phyloP scores from a whole-genome alignment of 2,329 filamentous ascomycete genomes.

The Tolypocladium endophyticum region DNA sequence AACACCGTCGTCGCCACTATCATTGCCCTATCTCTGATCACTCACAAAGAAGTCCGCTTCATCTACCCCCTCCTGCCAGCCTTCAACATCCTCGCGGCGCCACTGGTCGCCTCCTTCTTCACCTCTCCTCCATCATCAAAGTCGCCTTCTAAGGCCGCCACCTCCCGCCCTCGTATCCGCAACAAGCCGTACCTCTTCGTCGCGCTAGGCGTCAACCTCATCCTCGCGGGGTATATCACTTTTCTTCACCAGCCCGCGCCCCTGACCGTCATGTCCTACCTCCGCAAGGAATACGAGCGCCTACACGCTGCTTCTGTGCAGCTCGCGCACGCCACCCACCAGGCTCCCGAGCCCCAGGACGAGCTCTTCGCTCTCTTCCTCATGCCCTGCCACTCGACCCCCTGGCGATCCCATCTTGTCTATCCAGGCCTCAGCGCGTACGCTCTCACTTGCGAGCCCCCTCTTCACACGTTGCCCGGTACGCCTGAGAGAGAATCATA shows the following conservation, averaged over 20 bases:
- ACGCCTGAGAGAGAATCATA: slow-evolving; percentile 56
- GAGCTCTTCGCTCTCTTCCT: slow-evolving; percentile 68
- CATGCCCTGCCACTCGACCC: slow-evolving; percentile 92
- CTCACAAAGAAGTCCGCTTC: slow-evolving; percentile 96
- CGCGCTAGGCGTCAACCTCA: slow-evolving; percentile 55
- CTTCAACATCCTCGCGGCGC: slow-evolving; percentile 72
- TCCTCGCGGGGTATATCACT: slow-evolving; percentile 64
- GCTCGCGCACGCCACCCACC: slow-evolving; percentile 9
- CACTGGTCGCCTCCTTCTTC: slow-evolving; percentile 57
- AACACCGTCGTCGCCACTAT: slow-evolving; percentile 50
- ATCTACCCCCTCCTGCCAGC: slow-evolving; percentile 84
- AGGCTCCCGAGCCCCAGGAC: slow-evolving; percentile 13
- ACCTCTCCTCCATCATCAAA: slow-evolving; percentile 19
- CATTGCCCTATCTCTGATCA: slow-evolving; percentile 60
- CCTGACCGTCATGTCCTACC: slow-evolving; percentile 60
- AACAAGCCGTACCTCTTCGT: slow-evolving; percentile 45
- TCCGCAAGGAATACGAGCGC: slow-evolving; percentile 63
- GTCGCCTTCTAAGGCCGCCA: slow-evolving; percentile 14
- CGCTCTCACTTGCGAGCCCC: slow-evolving; percentile 85
- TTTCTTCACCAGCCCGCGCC: slow-evolving; percentile 73
- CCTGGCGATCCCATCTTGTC: slow-evolving; percentile 83
- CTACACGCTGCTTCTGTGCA: slow-evolving; percentile 30
- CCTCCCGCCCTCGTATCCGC: slow-evolving; percentile 24
- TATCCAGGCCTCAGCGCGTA: slow-evolving; percentile 66
- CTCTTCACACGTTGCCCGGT: slow-evolving; percentile 53